phyloP scores from a whole-genome alignment of 2,329 filamentous ascomycete species.

The Fusarium miscanthi region DNA sequence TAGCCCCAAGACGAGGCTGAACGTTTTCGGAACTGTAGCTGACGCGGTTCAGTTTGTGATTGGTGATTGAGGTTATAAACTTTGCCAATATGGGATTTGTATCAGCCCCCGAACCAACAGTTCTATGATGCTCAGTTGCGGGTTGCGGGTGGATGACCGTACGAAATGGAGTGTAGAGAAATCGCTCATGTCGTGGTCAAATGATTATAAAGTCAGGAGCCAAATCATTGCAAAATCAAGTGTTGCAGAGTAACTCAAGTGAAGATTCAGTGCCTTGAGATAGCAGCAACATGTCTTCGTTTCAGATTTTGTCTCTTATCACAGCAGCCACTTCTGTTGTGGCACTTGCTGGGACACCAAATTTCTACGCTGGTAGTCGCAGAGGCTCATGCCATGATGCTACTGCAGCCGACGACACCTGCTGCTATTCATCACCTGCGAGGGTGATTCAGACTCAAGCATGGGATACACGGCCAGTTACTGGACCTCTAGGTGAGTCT shows the following conservation, averaged over 20 bases:
- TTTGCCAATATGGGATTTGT: background rate
- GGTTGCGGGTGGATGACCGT: background rate
- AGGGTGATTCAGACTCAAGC: constrained; percentile 20
- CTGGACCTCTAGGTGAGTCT: constrained; percentile 8
- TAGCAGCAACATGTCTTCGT: background rate
- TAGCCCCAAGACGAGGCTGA: background rate
- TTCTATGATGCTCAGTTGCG: constrained; percentile 17
- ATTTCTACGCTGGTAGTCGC: constrained; percentile 2
- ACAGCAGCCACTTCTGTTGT: constrained; percentile 13
- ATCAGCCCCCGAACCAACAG: background rate
- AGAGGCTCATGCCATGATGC: constrained; percentile 5
- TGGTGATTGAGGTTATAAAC: background rate
- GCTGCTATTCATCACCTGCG: constrained; percentile 17
- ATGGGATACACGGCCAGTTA: constrained; percentile 15
- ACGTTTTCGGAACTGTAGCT: constrained; percentile 13
- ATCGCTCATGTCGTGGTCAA: background rate
- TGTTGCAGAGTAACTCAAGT: background rate
- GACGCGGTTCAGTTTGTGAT: constrained; percentile 5
- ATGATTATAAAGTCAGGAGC: constrained; percentile 8
- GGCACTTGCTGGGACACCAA: constrained; percentile 17
- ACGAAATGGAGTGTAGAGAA: background rate
- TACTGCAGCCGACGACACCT: background rate
- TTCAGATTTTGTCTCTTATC: constrained; percentile 10
- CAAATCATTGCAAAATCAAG: background rate
- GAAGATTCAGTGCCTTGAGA: background rate